phyloP scores from a whole-genome alignment of 1,284 basidiomycete genomes.

The Gomphus bonarii region DNA sequence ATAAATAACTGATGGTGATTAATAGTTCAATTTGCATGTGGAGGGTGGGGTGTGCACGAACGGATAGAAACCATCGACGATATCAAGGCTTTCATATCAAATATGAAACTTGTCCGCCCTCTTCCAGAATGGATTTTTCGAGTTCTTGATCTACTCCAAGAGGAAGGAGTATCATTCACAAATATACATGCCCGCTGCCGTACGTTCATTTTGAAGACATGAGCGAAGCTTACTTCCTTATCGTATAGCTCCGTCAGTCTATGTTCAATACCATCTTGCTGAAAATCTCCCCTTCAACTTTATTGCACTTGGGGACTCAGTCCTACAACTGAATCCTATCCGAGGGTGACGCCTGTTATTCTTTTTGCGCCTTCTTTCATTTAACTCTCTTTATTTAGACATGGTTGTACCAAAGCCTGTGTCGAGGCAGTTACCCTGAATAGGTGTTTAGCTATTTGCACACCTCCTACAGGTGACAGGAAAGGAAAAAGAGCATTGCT shows the following conservation, averaged over 20 bases:
- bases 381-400: conserved; percentile 2
- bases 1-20: neutral
- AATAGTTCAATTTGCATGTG: neutral
- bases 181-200: too few relatives aligned
- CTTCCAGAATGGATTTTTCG: too few relatives aligned
- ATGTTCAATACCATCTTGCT: conserved; percentile 15
- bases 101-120: too few relatives aligned
- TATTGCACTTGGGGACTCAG: conserved; percentile 18
- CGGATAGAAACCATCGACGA: neutral
- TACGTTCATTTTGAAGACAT: neutral
- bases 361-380: neutral
- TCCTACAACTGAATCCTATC: conserved; percentile 13
- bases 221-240: too few relatives aligned
- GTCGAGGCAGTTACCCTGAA: conserved; percentile 13
- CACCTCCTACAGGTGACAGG: neutral
- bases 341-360: conserved; percentile 1
- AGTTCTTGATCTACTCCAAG: too few relatives aligned
- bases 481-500: conserved; percentile 2
- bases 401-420: conserved; percentile 16
- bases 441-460: conserved; percentile 7
- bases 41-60: too few relatives aligned
- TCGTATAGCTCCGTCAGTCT: conserved; percentile 13
- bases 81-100: neutral
- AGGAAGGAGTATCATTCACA: too few relatives aligned
- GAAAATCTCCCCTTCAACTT: conserved; percentile 17